phyloP scores from a whole-genome alignment of 257 asterid species.

The Fraxinus americana region DNA sequence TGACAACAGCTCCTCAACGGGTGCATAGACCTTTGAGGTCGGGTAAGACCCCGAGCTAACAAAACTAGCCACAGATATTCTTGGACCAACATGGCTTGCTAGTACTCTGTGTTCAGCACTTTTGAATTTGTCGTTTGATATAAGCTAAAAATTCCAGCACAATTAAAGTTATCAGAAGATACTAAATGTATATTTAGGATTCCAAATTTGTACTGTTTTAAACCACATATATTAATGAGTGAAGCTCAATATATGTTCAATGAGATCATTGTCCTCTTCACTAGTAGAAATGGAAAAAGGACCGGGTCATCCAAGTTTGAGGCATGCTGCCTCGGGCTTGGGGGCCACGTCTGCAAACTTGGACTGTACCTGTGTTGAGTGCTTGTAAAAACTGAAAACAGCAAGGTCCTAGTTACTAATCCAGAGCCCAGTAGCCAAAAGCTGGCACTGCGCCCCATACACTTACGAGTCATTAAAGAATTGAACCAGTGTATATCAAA shows the following conservation, averaged over 20 bases:
- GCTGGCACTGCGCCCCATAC: too few relatives aligned
- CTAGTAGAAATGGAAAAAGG: too few relatives aligned
- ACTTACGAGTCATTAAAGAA: too few relatives aligned
- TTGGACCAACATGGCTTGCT: slow-evolving; percentile 28
- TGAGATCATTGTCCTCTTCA: too few relatives aligned
- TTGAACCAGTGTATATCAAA: too few relatives aligned
- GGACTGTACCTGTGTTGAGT: too few relatives aligned
- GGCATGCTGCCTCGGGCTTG: neutral
- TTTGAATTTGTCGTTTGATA: slow-evolving; percentile 25
- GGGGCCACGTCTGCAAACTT: too few relatives aligned
- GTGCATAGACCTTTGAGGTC: slow-evolving; percentile 21
- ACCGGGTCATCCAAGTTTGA: neutral
- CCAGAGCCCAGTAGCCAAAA: too few relatives aligned
- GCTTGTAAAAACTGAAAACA: too few relatives aligned
- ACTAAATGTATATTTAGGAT: neutral
- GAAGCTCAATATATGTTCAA: neutral
- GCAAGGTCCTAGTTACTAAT: too few relatives aligned
- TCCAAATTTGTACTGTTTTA: too few relatives aligned
- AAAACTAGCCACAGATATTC: slow-evolving; percentile 30
- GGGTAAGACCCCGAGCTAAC: slow-evolving; percentile 18
- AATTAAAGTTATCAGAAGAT: neutral
- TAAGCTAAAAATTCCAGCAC: neutral
- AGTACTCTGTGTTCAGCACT: slow-evolving; percentile 31
- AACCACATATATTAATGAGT: too few relatives aligned
- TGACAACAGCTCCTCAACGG: slow-evolving; percentile 25